phyloP scores from a whole-genome alignment of 148 eudicot genomes.

The Amaranthus cruentus region DNA sequence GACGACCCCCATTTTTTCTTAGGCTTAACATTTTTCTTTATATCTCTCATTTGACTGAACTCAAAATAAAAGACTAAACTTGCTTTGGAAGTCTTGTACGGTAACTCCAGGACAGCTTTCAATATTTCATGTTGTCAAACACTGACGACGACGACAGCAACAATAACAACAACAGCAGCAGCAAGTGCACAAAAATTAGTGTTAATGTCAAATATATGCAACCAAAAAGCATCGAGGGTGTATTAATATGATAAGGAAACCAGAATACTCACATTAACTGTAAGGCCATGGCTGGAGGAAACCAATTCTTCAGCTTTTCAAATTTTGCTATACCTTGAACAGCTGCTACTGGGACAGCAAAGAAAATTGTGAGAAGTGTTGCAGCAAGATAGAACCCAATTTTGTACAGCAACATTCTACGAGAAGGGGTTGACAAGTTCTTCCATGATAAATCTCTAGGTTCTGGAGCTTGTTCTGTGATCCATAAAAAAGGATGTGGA shows the following conservation, averaged over 20 bases:
- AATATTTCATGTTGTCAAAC: too few species aligned
- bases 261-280: slow-evolving; percentile 59
- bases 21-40: too few species aligned
- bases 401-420: slow-evolving; percentile 55
- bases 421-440: slow-evolving; percentile 62
- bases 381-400: slow-evolving; percentile 53
- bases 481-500: slow-evolving; percentile 76
- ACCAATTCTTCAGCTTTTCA: slow-evolving; percentile 80
- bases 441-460: slow-evolving; percentile 86
- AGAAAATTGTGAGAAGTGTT: slow-evolving; percentile 76
- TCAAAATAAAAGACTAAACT: too few species aligned
- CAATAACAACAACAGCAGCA: too few species aligned
- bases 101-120: too few species aligned
- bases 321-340: slow-evolving; percentile 90
- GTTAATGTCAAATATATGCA: too few species aligned
- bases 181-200: too few species aligned
- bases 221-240: too few species aligned
- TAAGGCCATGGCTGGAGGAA: slow-evolving; percentile 88
- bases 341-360: slow-evolving; percentile 77
- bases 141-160: too few species aligned
- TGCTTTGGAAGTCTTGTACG: too few species aligned
- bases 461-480: slow-evolving; percentile 85
- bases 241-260: neutral
- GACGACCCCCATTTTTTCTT: too few species aligned
- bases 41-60: too few species aligned